Evolutionary conservation across 371 early-diverging fungal genomes (phyloP).

Genomic region (Circinella minor): DNA sequence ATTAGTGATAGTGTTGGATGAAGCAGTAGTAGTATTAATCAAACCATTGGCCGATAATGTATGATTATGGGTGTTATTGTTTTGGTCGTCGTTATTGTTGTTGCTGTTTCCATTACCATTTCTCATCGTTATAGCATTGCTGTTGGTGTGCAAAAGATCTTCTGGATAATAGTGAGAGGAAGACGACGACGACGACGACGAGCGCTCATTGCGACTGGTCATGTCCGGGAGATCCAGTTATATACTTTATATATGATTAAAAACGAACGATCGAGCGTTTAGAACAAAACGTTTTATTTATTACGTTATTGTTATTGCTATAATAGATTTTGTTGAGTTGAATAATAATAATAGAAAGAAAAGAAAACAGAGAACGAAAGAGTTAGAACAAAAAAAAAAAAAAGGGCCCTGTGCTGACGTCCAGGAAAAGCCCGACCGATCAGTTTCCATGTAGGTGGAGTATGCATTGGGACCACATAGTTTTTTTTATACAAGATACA

Average conservation of each 20-base stretch:
- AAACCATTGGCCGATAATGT: background rate
- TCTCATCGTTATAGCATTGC: background rate
- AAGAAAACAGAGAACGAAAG: background rate
- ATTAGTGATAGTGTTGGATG: background rate
- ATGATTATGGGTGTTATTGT: no score
- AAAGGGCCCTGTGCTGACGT: no score
- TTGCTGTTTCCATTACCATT: background rate
- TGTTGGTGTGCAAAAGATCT: slow-evolving; percentile 4
- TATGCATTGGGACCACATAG: no score
- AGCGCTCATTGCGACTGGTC: slow-evolving; percentile 25
- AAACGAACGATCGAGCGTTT: slow-evolving; percentile 7
- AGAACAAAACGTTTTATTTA: background rate
- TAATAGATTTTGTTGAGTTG: background rate
- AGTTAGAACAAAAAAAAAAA: background rate
- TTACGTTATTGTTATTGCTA: no score
- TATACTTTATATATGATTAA: background rate
- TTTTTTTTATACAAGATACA: no score
- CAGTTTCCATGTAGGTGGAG: no score
- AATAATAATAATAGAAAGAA: background rate
- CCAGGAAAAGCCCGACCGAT: no score
- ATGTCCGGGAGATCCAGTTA: slow-evolving; percentile 19
- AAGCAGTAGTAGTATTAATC: no score
- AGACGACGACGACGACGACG: slow-evolving; percentile 19
- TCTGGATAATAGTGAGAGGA: background rate
- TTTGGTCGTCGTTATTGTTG: no score